These are phyloP conservation scores for Curvularia verruculosa DNA, from an alignment of 2,329 filamentous ascomycete genomes.

Conservation along the genomic window DNA sequence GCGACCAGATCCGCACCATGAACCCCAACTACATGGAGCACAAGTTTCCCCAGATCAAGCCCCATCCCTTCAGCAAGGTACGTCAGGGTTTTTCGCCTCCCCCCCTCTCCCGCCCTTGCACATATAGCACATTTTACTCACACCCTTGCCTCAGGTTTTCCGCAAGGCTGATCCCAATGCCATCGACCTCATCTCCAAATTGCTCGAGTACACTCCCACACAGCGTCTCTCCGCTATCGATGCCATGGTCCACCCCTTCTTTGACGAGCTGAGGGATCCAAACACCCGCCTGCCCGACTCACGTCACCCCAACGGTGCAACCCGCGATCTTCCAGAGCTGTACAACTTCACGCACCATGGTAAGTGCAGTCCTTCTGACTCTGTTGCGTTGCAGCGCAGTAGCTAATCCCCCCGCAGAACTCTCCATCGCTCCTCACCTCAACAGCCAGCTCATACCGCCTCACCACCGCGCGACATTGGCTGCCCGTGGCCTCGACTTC, in stretches of 20 bases:
- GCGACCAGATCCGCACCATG: conserved; percentile 99
- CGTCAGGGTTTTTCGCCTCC: conserved; percentile 14
- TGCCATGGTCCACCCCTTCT: conserved; percentile 98
- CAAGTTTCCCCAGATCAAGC: conserved; percentile 99
- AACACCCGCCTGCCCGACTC: conserved; percentile 91
- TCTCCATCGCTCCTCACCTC: conserved; percentile 90
- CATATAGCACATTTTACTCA: conserved; percentile 5
- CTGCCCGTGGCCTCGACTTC: conserved; percentile 82
- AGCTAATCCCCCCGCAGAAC: conserved; percentile 64
- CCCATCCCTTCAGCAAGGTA: conserved; percentile 95
- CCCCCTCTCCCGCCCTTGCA: background rate
- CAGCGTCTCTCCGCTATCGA: conserved; percentile 92
- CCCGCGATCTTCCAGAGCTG: conserved; percentile 82
- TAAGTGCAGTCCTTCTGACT: conserved; percentile 56
- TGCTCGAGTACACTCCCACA: conserved; percentile 96
- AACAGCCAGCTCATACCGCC: conserved; percentile 87
- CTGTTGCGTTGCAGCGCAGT: background rate
- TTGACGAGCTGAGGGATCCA: conserved; percentile 94
- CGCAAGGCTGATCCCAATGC: conserved; percentile 91
- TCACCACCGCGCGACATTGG: conserved; percentile 77
- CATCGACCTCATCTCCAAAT: conserved; percentile 90
- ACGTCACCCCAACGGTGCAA: conserved; percentile 79
- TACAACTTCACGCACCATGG: conserved; percentile 96
- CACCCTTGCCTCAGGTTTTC: conserved; percentile 69
- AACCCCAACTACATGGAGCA: conserved; percentile 99